Evolutionary conservation across 1,284 basidiomycete genomes (phyloP).

Genomic region (Ceratobasidium sp.): DNA sequence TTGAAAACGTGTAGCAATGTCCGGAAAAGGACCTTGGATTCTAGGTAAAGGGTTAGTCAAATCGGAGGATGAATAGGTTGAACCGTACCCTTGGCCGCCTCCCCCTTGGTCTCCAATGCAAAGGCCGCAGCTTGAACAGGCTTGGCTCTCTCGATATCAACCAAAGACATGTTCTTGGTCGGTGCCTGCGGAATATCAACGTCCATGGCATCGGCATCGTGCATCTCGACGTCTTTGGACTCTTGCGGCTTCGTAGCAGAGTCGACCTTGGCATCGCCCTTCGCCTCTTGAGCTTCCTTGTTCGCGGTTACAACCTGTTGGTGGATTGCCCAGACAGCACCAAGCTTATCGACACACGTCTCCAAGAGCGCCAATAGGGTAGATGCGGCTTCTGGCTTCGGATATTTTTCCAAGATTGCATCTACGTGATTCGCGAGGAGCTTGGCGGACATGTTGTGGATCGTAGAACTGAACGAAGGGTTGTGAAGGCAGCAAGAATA

Average conservation of each 20-base stretch:
- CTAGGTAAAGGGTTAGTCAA: conserved; percentile 53
- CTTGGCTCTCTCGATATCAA: conserved; percentile 73
- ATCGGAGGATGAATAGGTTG: conserved; percentile 16
- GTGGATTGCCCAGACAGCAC: conserved; percentile 69
- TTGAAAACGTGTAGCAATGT: conserved; percentile 91
- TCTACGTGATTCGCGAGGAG: conserved; percentile 91
- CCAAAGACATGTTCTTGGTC: conserved; percentile 41
- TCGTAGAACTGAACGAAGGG: conserved; percentile 75
- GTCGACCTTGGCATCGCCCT: conserved; percentile 38
- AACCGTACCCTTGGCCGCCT: conserved; percentile 69
- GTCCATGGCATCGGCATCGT: conserved; percentile 31
- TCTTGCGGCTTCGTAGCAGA: conserved; percentile 2
- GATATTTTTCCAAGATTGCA: conserved; percentile 76
- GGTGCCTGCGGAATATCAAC: conserved; percentile 6
- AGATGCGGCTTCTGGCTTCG: conserved; percentile 67
- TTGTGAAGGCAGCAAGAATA: conserved; percentile 93
- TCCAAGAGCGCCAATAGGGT: conserved; percentile 80
- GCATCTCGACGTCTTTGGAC: conserved; percentile 25
- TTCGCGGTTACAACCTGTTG: conserved; percentile 63
- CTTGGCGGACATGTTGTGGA: conserved; percentile 93
- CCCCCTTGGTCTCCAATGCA: conserved; percentile 77
- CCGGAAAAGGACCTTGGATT: conserved; percentile 84
- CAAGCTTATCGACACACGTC: conserved; percentile 84
- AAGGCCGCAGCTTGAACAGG: conserved; percentile 76
- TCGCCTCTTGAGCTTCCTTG: conserved; percentile 50